Base-by-base conservation (phyloP, 805 yeast genomes). In the Ogataea degrootiae region DNA sequence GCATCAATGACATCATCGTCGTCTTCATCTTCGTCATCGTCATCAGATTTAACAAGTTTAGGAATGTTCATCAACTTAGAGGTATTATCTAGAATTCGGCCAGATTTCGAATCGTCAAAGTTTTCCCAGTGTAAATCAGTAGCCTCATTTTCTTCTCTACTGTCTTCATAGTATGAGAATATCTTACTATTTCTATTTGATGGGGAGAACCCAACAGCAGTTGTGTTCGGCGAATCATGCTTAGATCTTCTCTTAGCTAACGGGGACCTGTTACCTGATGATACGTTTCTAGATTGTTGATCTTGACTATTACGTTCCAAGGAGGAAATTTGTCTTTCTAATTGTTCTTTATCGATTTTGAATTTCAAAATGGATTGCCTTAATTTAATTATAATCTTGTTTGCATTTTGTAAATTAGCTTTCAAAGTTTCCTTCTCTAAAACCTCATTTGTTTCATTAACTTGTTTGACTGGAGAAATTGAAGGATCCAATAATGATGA, bases 381-480 rank as follows among this genome's bases (percentile, higher is more conserved):
- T 51, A 85, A 70, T 55, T 76, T 82, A n/a, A 79, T 67, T 42
- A 86, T 80, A 2, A 81, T 76, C 50, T 75, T 72, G 56, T 83
- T 79, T 5, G 91, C 85, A 63, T 77, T 87, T 16, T 73, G 71
- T 54, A 87, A 71, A 22, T 86, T 82, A 0, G 85, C 75, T 52
- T 76, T 73, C 53, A 85, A 65, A 1, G 90, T 82, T 57, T 87
- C 91, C 2, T 77, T 68, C 58, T 85, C 88, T 39, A 85, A 66
- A 12, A 70, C 75, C 2, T 72, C 63, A 48, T 75, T 72, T 31
- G 69, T 67, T 1, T 72, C 67, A 39, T 76, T 73, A 1, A 63
- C 51, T 19, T 62, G 59, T 43, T 65, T 66, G 6, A 63, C 61
- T 15, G 72, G 72, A 1, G 72, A 64, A 6, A 59, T 40, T 8